Percentiles rank a stretch among this genome's conserved stretches.
phyloP scores from a whole-genome alignment of 371 early-diverging fungal genomes.

The Mycotypha africana region DNA sequence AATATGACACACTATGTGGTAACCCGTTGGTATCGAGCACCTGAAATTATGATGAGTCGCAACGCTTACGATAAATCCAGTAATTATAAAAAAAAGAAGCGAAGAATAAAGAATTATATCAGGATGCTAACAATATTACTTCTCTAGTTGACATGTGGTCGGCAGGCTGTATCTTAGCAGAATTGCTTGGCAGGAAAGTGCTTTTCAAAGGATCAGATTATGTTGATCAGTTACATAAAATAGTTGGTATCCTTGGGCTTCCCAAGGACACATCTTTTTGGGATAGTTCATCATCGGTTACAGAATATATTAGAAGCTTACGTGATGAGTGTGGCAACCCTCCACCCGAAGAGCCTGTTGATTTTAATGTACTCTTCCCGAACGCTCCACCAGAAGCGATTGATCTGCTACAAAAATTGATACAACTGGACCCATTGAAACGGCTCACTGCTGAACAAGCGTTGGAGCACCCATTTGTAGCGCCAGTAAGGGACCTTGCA shows the following conservation, averaged over 20 bases:
- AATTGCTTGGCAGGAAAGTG: slow-evolving; percentile 89
- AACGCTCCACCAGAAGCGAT: slow-evolving; percentile 59
- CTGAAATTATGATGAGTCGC: slow-evolving; percentile 42
- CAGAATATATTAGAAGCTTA: slow-evolving; percentile 33
- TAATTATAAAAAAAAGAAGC: no score
- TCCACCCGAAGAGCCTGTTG: slow-evolving; percentile 38
- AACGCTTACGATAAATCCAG: slow-evolving; percentile 35
- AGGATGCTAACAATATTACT: slow-evolving; percentile 33
- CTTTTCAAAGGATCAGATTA: slow-evolving; percentile 94
- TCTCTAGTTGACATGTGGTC: slow-evolving; percentile 99
- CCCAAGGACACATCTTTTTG: slow-evolving; percentile 75
- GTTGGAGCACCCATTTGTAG: slow-evolving; percentile 78
- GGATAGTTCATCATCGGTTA: slow-evolving; percentile 36
- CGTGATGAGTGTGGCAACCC: slow-evolving; percentile 50
- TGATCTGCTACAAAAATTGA: slow-evolving; percentile 70
- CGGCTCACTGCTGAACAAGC: slow-evolving; percentile 81
- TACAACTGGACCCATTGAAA: slow-evolving; percentile 79
- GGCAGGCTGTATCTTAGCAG: slow-evolving; percentile 98
- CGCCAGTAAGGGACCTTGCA: slow-evolving; percentile 37
- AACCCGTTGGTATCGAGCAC: slow-evolving; percentile 47
- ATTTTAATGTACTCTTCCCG: slow-evolving; percentile 39
- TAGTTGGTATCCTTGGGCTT: slow-evolving; percentile 92
- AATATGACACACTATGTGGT: slow-evolving; percentile 43
- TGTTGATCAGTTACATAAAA: slow-evolving; percentile 90
- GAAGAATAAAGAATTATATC: no score